Evolutionary conservation across 2,329 filamentous ascomycete species (phyloP), one percentile per base, ranked within the genome.

Genomic region (Ophiocordyceps unilateralis): DNA sequence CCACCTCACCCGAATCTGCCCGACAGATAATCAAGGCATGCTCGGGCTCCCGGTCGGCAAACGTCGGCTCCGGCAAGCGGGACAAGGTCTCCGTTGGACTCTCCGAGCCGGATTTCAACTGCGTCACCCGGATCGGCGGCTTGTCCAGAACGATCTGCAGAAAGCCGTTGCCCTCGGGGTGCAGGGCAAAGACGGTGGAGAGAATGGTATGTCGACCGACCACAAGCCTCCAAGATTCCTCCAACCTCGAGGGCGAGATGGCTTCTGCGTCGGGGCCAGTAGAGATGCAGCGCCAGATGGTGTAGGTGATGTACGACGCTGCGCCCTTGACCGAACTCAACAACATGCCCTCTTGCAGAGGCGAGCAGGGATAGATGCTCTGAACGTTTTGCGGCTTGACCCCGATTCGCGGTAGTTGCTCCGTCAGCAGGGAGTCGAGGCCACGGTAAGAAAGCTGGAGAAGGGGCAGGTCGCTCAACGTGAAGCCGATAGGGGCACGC

Each of bases 291-390:
- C 45, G 32, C 49, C 47, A 28, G 44, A 45, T n/a, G 46, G 46
- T 45, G 51, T 50, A n/a, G 41, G 45, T 40, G 47, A 51, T 10
- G 48, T 21, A 56, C 15, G 43, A 43, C 15, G 42, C 45, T 1
- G 19, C 12, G 0, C 41, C 41, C 41, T 45, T 48, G 20, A 39
- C 17, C 15, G 62, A 58, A 21, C 58, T 62, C n/a, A 64, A 45
- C 0, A 62, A 45, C 12, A 65, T 54, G 4, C 60, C 61, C 1
- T 54, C 52, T 38, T 65, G 62, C 46, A 62, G 55, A 0, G 60
- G 58, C 1, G 61, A 61, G 43, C 58, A 62, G 1, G 62, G 62
- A 19, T 60, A 64, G 8, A 48, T 42, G 37, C 45, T 44, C 14
- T 38, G 41, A 5, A 48, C 34, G 9, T 37, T 26, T 2, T 38